Percentiles rank a stretch among this genome's conserved stretches.
phyloP scores from a whole-genome alignment of 2,329 filamentous ascomycete species.

The Ceratocystis ficicola region DNA sequence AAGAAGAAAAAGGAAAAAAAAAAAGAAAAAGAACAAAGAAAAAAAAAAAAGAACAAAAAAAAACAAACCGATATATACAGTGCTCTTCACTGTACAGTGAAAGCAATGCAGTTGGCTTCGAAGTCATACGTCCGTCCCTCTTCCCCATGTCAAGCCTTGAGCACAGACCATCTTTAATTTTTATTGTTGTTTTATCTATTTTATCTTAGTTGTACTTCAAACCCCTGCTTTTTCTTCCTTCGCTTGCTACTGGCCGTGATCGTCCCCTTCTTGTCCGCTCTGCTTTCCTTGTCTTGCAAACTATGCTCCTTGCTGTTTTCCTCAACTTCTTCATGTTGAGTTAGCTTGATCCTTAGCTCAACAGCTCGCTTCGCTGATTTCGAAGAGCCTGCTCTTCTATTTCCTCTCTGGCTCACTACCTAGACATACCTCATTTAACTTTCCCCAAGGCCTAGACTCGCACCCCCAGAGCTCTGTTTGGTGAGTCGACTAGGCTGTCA shows the following conservation, averaged over 20 bases:
- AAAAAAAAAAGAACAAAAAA: no score
- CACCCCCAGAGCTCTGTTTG: no score
- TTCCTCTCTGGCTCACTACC: not conserved
- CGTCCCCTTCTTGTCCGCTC: not conserved
- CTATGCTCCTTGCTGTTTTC: not conserved
- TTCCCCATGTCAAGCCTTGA: not conserved
- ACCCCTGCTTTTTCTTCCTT: not conserved
- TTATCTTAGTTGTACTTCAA: not conserved
- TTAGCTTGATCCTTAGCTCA: not conserved
- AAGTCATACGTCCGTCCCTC: not conserved
- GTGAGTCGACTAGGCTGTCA: no score
- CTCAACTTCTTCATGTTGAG: not conserved
- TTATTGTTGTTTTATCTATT: not conserved
- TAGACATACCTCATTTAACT: not conserved
- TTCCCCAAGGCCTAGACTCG: not conserved
- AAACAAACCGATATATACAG: not conserved
- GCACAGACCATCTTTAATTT: conserved; percentile 1
- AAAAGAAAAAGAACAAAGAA: no score
- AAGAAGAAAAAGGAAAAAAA: no score
- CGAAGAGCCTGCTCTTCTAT: not conserved
- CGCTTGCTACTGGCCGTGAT: not conserved
- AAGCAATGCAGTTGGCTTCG: not conserved
- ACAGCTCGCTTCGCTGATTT: not conserved
- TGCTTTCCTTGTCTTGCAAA: not conserved
- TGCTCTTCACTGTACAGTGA: not conserved